Base-by-base conservation (phyloP, 768 basidiomycete species). In the Mycena sanguinolenta region DNA sequence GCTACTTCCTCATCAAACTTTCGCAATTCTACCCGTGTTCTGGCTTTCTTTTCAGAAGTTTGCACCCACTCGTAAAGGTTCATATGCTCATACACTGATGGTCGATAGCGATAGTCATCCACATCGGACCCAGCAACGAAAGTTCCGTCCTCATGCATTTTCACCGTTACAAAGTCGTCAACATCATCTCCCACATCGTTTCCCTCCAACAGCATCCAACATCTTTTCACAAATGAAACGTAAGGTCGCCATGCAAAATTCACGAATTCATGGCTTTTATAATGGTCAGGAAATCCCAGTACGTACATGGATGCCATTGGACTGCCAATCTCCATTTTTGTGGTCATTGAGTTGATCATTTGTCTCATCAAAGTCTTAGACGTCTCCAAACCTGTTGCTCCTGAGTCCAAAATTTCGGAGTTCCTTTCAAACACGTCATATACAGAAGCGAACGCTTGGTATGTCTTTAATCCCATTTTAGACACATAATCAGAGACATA, bases 241-340 rank as follows among this genome's bases (percentile, higher is more conserved):
- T 67, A 79, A 4, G 44, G 6, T 53, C 73, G 62, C 82, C 81
- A 83, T 39, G 69, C 77, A 38, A 82, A 79, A 12, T 73, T 44
- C 2, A 73, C 66, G 66, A 80, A 83, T 25, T 36, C 58, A 50
- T 79, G 76, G 60, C 67, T 79, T 0, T 75, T 78, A 55, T 82
- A 83, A 50, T 81, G 80, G 71, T 83, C 82, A 5, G 79, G 80
- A 72, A 77, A 64, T 3, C 77, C 78, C 2, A 82, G 57, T 4
- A 83, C 38, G 65, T 82, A 81, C 61, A 79, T 44, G 30, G 69
- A 75, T 0, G 74, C 75, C 78, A 83, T 78, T 0, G 81, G 82
- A 39, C 69, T 67, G n/a, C n/a, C n/a, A n/a, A n/a, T n/a, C n/a
- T n/a, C n/a, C n/a, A n/a, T n/a, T n/a, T n/a, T n/a, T n/a, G 77